Evolutionary conservation across 805 yeast species (phyloP).

Genomic region (Wickerhamomyces bovis): DNA sequence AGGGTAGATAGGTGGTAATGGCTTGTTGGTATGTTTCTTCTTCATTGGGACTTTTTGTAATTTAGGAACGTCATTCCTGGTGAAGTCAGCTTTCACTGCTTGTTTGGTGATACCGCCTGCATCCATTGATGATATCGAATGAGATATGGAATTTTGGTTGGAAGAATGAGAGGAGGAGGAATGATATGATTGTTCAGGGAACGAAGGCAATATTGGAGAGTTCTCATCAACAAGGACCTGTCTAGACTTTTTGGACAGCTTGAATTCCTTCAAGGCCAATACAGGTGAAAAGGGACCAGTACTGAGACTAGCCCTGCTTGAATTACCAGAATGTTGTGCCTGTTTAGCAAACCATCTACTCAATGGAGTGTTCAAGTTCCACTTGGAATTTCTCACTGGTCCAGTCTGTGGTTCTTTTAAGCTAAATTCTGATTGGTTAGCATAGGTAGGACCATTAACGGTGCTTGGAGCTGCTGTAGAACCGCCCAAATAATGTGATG

Average conservation of each 20-base stretch:
- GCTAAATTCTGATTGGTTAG: conserved; percentile 13
- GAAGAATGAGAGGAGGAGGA: conserved; percentile 4
- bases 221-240: conserved; percentile 9
- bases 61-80: conserved; percentile 10
- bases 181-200: conserved; percentile 15
- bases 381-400: conserved; percentile 9
- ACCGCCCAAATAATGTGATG: background rate
- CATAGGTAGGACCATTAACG: background rate
- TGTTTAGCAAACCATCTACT: conserved; percentile 24
- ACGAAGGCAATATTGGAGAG: conserved; percentile 19
- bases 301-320: conserved; percentile 17
- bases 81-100: conserved; percentile 6
- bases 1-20: conserved; percentile 17
- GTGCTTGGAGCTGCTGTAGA: conserved; percentile 1
- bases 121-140: background rate
- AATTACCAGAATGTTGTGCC: conserved; percentile 5
- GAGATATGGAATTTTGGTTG: background rate
- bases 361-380: conserved; percentile 22
- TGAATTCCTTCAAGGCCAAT: conserved; percentile 20
- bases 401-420: conserved; percentile 13
- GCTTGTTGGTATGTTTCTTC: conserved; percentile 8
- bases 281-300: conserved; percentile 21
- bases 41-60: conserved; percentile 8
- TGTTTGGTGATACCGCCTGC: conserved; percentile 8
- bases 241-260: conserved; percentile 12